phyloP scores from a whole-genome alignment of 768 basidiomycete genomes.

The Suillus variegatus region DNA sequence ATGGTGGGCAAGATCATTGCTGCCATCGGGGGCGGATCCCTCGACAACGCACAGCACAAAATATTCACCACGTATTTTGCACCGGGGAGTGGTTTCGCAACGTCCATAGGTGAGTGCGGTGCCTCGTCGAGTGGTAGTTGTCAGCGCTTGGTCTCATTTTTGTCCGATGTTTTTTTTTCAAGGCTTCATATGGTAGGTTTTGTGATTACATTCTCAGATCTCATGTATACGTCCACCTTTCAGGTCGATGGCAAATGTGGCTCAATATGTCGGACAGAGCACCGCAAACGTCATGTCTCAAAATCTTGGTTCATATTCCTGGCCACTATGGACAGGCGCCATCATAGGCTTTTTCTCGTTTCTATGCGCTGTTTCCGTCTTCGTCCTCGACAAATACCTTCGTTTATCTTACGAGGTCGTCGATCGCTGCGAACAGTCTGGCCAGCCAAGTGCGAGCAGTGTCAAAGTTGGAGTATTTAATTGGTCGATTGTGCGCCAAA shows the following conservation, averaged over 20 bases:
- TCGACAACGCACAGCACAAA: slow-evolving; percentile 45
- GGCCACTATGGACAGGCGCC: slow-evolving; percentile 44
- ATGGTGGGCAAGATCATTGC: slow-evolving; percentile 42
- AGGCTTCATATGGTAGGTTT: slow-evolving; percentile 36
- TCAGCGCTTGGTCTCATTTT: not conserved
- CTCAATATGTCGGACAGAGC: slow-evolving; percentile 41
- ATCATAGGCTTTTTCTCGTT: slow-evolving; percentile 40
- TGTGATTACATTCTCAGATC: not conserved
- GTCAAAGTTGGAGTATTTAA: slow-evolving; percentile 30
- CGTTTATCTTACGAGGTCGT: slow-evolving; percentile 35
- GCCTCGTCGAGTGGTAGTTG: not conserved
- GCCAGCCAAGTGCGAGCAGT: slow-evolving; percentile 29
- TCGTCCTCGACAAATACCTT: slow-evolving; percentile 40
- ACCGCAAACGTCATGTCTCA: slow-evolving; percentile 42
- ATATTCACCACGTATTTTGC: slow-evolving; percentile 47
- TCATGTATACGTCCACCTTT: not conserved
- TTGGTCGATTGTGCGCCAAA: slow-evolving; percentile 31
- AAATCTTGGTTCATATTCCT: slow-evolving; percentile 40
- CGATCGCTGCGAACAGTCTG: slow-evolving; percentile 33
- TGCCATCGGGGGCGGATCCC: slow-evolving; percentile 40
- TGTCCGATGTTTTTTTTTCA: not conserved
- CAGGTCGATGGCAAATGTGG: slow-evolving; percentile 42
- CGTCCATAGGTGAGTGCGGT: slow-evolving; percentile 31
- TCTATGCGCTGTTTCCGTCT: slow-evolving; percentile 36
- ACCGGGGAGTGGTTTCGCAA: slow-evolving; percentile 41